Evolutionary conservation across 2,329 filamentous ascomycete species (phyloP), one percentile per base, ranked within the genome.

Genomic region (Gnomoniopsis smithogilvyi): DNA sequence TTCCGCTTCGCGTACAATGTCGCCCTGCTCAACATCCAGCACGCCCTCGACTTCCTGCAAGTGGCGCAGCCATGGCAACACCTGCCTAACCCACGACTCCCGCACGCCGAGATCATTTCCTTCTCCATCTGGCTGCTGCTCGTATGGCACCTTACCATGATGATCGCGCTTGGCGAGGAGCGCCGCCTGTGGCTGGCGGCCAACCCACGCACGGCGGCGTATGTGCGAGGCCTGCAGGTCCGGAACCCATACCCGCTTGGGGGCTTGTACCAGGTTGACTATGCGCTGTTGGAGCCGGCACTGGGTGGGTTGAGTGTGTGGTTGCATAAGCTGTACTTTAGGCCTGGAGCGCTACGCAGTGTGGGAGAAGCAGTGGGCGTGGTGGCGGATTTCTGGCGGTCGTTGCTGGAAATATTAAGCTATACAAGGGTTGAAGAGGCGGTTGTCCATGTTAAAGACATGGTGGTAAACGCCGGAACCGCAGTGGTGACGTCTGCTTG

Each of bases 101-200:
- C 60, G n/a, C 17, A 30, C 10, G 45, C 50, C 51, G 49, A 46
- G 10, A n/a, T 49, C 6, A 19, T 24, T 3, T 33, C 38, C 19
- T 15, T 62, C 47, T 41, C 45, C 50, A 2, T 62, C 15, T 34
- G 57, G 8, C 21, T 65, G 17, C 17, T 57, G 10, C 3, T 58
- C 2, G 17, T 58, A 3, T 64, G 33, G 34, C 36, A 59, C 21
- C 34, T 34, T 19, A 45, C 66, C 11, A 30, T 62, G 22, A 45
- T 62, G n/a, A 26, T 65, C 17, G 64, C 67, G 12, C 48, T 67
- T 26, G 22, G 47, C 33, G 58, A 59, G 33, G 68, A 69, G 63
- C 59, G 68, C n/a, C 52, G 45, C 14, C 48, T 67, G n/a, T 69
- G 68, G 68, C 14, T 60, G 11, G 58, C 36, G 22, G 58, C 54